Percentiles rank a stretch among this genome's conserved stretches.
Conservation (phyloP, 495 filamentous ascomycete genomes). For the Hapsidospora chrysogenum region DNA sequence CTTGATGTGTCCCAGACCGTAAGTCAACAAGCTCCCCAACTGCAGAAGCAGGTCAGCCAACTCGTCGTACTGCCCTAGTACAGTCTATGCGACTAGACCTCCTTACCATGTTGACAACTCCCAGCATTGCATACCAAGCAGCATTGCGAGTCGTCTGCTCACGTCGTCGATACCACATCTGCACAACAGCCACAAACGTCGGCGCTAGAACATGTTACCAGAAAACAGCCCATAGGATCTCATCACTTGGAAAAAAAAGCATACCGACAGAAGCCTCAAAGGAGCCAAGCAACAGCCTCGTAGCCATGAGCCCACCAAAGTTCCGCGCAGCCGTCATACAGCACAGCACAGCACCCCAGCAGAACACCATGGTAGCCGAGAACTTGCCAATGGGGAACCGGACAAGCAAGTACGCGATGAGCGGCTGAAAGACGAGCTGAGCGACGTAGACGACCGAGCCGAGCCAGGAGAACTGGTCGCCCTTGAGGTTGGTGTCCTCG, state of each 20-base stretch:
- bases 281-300: slow-evolving; percentile 9
- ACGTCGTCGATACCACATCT: slow-evolving; percentile 45
- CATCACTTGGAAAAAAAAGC: background rate
- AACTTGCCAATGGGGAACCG: slow-evolving; percentile 17
- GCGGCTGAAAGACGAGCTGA: slow-evolving; percentile 12
- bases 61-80: no score
- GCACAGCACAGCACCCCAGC: slow-evolving; percentile 10
- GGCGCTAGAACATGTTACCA: slow-evolving; percentile 18
- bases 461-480: slow-evolving; percentile 14
- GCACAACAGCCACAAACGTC: slow-evolving; percentile 40
- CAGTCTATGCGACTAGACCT: background rate
- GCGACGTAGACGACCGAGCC: slow-evolving; percentile 14
- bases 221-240: background rate
- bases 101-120: slow-evolving; percentile 33
- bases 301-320: slow-evolving; percentile 18
- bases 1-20: slow-evolving; percentile 36
- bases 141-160: slow-evolving; percentile 42
- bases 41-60: background rate
- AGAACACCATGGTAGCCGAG: slow-evolving; percentile 10
- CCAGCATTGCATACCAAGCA: slow-evolving; percentile 46
- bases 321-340: slow-evolving; percentile 13
- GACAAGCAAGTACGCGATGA: slow-evolving; percentile 16
- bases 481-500: slow-evolving; percentile 8
- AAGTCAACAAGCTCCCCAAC: slow-evolving; percentile 18
- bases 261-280: slow-evolving; percentile 12